Evolutionary conservation across 257 asterid species (phyloP), one percentile per base, ranked within the genome.

Genomic region (Plantago ovata): DNA sequence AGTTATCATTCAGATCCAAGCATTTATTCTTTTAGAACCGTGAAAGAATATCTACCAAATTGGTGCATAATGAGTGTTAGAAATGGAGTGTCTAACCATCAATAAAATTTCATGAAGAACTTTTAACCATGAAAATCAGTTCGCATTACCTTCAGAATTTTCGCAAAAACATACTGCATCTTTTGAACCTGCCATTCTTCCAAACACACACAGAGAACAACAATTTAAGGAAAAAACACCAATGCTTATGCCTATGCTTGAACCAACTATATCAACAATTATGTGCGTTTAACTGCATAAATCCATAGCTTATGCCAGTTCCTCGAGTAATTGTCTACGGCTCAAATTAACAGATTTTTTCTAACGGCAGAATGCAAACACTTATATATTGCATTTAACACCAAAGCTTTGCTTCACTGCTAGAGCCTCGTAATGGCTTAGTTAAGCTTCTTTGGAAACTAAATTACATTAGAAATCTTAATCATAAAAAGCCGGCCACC

Each of bases 1-100:
- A 58, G 58, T 38, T 48, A 19, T 59, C 13, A 16, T 12, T 47
- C 49, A 38, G 44, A 46, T 59, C 59, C n/a, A 38, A 18, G 14
- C n/a, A 66, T 53, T 19, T 41, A 33, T 57, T 65, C 38, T 58
- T 52, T 52, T 23, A 50, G n/a, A n/a, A n/a, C n/a, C n/a, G n/a
- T n/a, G n/a, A n/a, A n/a, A n/a, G n/a, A n/a, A n/a, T n/a, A n/a
- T n/a, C n/a, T n/a, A 65, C 42, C 69, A 59, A 40, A 12, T 12
- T 36, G 24, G n/a, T 33, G 39, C 18, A 48, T 33, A 11, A 46
- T 28, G 38, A 15, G 49, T 55, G 47, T 13, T 38, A 15, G 24
- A 23, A 10, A 49, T 62, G 60, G n/a, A n/a, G n/a, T n/a, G 19
- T 19, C 38, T 65, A 19, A 62, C 13, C 18, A 32, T 22, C 14